Evolutionary conservation across 305 asterid species (phyloP), one percentile per base, ranked within the genome.

Genomic region (Rubia peregrina): DNA sequence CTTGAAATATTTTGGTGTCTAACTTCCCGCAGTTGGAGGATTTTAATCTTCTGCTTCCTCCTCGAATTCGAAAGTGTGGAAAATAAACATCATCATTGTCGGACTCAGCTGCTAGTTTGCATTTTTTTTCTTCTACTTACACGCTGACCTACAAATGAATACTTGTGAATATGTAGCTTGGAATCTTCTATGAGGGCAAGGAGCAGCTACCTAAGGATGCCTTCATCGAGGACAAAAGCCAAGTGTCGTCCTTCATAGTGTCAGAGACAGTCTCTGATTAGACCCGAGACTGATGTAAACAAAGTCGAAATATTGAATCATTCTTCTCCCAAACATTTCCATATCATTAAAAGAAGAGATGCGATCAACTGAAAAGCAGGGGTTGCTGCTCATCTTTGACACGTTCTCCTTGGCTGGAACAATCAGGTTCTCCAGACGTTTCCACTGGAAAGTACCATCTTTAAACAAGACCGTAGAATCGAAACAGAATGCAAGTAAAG

Each of bases 401-500:
- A 93, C 98, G 61, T 93, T 91, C 83, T 93, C 97, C 83, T 93
- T 93, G 16, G 98, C 98, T 66, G 91, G 85, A 84, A 86, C 71
- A 65, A 93, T 93, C 22, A 93, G 88, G 79, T 93, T 93, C 83
- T 93, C 98, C 6, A 93, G 95, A 51, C 97, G 87, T 83, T 93
- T 93, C 98, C 98, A 93, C 82, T 93, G 98, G 84, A 93, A 93
- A 80, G 86, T 85, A 67, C 98, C 98, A 66, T 88, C 98, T 86
- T 93, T 93, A 81, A 93, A 93, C 80, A 93, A 80, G 76, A 93
- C 98, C 98, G 90, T 82, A 53, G 63, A 78, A 75, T 74, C 73
- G 68, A 78, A 77, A 41, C 60, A 68, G 65, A 56, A 68, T 42
- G 62, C 65, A 33, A 65, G 69, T 6, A 16, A 53, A 61, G 7